phyloP scores from a whole-genome alignment of 1,139 yeast genomes.

The Diutina sp. region DNA sequence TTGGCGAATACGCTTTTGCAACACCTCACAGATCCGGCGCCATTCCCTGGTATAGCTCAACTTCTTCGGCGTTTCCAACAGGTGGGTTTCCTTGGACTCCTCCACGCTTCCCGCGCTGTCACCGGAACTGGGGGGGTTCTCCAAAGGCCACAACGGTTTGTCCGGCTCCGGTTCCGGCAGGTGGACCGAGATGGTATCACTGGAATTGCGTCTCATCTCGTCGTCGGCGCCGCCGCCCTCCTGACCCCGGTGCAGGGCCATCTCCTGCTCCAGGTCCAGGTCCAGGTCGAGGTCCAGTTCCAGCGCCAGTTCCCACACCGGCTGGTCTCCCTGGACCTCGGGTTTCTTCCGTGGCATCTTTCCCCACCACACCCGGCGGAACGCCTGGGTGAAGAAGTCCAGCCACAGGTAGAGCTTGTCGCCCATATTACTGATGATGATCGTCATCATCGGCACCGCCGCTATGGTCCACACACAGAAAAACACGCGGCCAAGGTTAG shows the following conservation, averaged over 20 bases:
- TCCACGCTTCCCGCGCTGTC: background rate
- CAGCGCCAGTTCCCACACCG: background rate
- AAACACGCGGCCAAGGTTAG: conserved; percentile 56
- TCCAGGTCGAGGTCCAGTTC: background rate
- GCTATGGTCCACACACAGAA: conserved; percentile 69
- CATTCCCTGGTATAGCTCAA: background rate
- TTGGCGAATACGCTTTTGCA: conserved; percentile 8
- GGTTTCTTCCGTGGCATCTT: background rate
- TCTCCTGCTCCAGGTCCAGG: background rate
- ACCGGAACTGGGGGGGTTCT: background rate
- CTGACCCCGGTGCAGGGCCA: background rate
- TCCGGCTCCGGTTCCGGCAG: background rate
- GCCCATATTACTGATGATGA: conserved; percentile 59
- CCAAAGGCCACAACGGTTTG: background rate
- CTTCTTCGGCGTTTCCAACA: background rate
- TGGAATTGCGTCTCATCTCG: background rate
- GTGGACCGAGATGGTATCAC: background rate
- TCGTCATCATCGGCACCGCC: conserved; percentile 83
- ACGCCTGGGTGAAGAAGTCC: conserved; percentile 8
- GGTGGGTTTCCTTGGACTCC: background rate
- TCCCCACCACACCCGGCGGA: background rate
- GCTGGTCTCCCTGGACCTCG: background rate
- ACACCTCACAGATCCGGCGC: background rate
- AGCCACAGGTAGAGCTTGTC: conserved; percentile 34
- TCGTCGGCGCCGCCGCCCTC: background rate